Conservation (phyloP, 75 land plant species). For the Adiantum capillusveneris region DNA sequence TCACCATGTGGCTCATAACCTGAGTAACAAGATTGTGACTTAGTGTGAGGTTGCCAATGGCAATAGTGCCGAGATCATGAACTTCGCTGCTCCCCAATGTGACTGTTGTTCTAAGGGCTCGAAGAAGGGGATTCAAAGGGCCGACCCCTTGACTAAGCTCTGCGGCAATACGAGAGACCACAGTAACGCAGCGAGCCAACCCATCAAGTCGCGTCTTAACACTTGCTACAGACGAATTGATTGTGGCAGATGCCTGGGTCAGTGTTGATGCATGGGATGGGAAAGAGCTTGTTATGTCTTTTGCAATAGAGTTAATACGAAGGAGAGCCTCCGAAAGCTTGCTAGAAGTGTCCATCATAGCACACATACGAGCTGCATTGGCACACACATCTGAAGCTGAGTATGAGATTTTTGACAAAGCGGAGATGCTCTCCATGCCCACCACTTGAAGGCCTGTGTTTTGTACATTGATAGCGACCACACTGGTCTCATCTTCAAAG, state of each 20-base stretch:
- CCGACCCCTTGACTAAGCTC: no score
- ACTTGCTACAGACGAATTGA: neutral
- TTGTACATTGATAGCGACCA: neutral
- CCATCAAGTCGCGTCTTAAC: no score
- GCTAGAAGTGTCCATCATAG: neutral
- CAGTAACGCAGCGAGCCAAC: no score
- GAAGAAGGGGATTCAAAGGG: no score
- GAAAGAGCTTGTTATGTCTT: neutral
- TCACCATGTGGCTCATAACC: no score
- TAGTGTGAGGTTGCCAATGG: no score
- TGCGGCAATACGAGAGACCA: no score
- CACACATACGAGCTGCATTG: neutral
- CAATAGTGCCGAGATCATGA: no score
- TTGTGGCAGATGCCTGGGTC: neutral
- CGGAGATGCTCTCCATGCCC: neutral
- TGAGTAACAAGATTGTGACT: no score
- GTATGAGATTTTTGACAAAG: neutral
- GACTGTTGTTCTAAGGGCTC: no score
- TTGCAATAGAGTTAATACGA: neutral
- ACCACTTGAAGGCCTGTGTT: conserved; percentile 1
- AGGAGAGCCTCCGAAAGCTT: neutral
- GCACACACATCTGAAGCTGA: neutral
- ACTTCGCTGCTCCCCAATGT: no score
- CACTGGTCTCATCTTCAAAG: neutral
- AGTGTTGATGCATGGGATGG: neutral